phyloP scores from a whole-genome alignment of 805 yeast genomes.

The Kodamaea laetipori region DNA sequence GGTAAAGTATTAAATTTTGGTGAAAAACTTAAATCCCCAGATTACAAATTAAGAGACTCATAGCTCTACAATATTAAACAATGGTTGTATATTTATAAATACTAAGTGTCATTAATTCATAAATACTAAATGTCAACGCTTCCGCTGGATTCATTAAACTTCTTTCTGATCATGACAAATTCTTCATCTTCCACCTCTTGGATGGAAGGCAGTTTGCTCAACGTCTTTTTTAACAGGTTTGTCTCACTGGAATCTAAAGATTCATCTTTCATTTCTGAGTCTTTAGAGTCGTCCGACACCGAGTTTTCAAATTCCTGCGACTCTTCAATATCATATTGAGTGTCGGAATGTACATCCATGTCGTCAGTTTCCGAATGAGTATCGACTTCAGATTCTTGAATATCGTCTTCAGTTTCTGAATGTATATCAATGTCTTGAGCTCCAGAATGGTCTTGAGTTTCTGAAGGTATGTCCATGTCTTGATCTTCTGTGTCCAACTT shows the following conservation, averaged over 20 bases:
- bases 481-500: no score
- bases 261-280: background rate
- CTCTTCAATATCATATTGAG: no score
- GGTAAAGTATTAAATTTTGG: background rate
- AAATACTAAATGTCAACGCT: background rate
- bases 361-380: no score
- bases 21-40: background rate
- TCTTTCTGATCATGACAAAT: slow-evolving; percentile 43
- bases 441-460: no score
- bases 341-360: no score
- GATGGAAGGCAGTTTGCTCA: slow-evolving; percentile 26
- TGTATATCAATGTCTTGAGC: no score
- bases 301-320: no score
- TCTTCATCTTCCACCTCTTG: slow-evolving; percentile 33
- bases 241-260: slow-evolving; percentile 6
- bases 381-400: no score
- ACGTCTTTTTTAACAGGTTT: slow-evolving; percentile 5
- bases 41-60: slow-evolving; percentile 9
- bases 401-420: no score
- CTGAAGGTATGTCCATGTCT: no score
- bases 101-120: background rate
- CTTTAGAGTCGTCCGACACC: no score
- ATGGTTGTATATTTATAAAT: background rate
- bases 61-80: no score
- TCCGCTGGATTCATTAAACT: slow-evolving; percentile 17